Evolutionary conservation across 495 filamentous ascomycete species (phyloP).

Genomic region (Neurospora tetrasperma): DNA sequence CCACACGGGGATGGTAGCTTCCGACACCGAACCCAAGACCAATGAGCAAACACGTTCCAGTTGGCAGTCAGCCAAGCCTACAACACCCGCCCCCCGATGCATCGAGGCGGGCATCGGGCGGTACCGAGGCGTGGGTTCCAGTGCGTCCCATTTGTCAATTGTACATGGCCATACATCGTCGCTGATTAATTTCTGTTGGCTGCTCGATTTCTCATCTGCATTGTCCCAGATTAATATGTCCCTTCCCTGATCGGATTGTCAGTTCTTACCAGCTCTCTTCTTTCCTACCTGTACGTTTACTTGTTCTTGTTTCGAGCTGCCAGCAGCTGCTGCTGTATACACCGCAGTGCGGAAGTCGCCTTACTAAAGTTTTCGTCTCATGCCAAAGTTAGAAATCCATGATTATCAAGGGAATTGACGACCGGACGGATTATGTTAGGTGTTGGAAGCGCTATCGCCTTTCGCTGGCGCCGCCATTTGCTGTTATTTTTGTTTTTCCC

Average conservation of each 20-base stretch:
- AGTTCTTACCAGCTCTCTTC: background rate
- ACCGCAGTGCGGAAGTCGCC: background rate
- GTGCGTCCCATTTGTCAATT: background rate
- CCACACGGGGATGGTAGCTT: background rate
- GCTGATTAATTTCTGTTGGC: background rate
- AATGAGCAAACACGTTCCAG: background rate
- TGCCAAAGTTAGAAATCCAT: background rate
- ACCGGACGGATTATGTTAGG: background rate
- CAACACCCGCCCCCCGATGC: background rate
- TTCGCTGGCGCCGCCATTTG: background rate
- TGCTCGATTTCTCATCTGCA: background rate
- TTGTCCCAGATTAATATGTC: background rate
- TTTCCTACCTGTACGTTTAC: background rate
- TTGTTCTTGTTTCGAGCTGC: background rate
- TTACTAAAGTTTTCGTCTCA: background rate
- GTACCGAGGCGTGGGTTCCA: background rate
- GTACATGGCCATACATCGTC: background rate
- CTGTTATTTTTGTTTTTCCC: background rate
- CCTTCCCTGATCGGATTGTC: background rate
- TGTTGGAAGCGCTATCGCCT: background rate
- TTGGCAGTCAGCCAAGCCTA: background rate
- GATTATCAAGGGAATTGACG: background rate
- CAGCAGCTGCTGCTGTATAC: background rate
- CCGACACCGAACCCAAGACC: background rate
- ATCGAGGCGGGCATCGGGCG: background rate